These are phyloP conservation scores for Talaromyces albobiverticillius DNA, from an alignment of 2,329 filamentous ascomycete genomes.

Conservation along the genomic window DNA sequence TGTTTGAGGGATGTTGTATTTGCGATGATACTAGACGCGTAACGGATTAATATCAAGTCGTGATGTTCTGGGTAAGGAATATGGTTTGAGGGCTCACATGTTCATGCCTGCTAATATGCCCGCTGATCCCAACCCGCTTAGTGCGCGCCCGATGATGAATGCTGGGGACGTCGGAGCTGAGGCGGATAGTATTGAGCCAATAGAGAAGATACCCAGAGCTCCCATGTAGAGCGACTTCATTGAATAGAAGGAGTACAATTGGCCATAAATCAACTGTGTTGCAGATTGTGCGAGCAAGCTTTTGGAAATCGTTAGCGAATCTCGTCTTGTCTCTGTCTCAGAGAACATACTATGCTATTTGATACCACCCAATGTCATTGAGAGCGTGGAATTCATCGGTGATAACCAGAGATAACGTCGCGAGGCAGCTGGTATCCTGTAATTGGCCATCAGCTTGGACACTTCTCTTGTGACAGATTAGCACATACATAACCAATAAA, in stretches of 20 bases:
- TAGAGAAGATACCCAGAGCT: not conserved
- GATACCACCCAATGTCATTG: not conserved
- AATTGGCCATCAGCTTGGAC: constrained; percentile 64
- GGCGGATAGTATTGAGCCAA: not conserved
- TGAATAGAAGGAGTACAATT: not conserved
- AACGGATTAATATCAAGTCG: too few species aligned
- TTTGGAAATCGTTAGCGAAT: not conserved
- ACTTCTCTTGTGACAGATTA: not conserved
- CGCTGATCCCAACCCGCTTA: not conserved
- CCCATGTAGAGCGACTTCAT: not conserved
- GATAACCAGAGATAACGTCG: not conserved
- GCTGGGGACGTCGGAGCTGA: not conserved
- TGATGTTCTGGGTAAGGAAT: too few species aligned
- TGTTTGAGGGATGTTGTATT: not conserved
- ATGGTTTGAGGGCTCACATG: not conserved
- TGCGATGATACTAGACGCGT: not conserved
- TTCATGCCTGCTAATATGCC: not conserved
- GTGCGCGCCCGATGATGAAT: not conserved
- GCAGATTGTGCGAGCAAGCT: not conserved
- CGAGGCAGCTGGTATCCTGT: constrained; percentile 41
- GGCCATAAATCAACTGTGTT: not conserved
- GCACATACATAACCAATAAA: not conserved
- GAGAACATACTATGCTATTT: not conserved
- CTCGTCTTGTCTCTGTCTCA: not conserved
- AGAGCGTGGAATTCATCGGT: constrained; percentile 1